phyloP scores from a whole-genome alignment of 495 filamentous ascomycete species.

The Talaromyces nanjingensis region DNA sequence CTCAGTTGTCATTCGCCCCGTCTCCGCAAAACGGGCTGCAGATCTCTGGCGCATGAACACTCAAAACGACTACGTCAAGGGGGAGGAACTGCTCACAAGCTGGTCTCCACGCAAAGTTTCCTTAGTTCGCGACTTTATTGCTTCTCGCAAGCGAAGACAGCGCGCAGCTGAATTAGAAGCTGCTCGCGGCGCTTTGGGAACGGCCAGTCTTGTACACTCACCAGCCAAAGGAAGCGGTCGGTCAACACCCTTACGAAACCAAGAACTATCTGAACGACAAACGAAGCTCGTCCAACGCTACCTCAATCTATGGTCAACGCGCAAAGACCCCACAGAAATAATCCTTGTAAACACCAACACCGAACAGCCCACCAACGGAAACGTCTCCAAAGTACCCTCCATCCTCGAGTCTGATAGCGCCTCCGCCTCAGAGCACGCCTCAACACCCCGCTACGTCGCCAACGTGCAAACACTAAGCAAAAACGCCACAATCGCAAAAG shows the following conservation, averaged over 20 bases:
- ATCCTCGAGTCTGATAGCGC: constrained; percentile 18
- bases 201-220: constrained; percentile 28
- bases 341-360: constrained; percentile 72
- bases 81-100: constrained; percentile 73
- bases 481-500: constrained; percentile 68
- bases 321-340: constrained; percentile 63
- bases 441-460: constrained; percentile 53
- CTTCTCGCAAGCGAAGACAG: constrained; percentile 58
- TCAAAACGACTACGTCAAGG: constrained; percentile 86
- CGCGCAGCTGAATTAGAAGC: constrained; percentile 74
- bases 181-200: constrained; percentile 61
- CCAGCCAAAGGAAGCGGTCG: constrained; percentile 28
- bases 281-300: constrained; percentile 59
- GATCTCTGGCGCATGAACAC: constrained; percentile 98
- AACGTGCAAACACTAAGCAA: constrained; percentile 66
- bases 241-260: constrained; percentile 31
- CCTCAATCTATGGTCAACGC: constrained; percentile 69
- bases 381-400: constrained; percentile 30
- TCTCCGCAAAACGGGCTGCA: constrained; percentile 80
- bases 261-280: constrained; percentile 49
- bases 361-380: constrained; percentile 64
- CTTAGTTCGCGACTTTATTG: constrained; percentile 75
- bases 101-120: constrained; percentile 90
- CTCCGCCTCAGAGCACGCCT: constrained; percentile 17
- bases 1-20: constrained; percentile 74